Conservation (phyloP, 2,329 filamentous ascomycete genomes). For the Cordyceps fumosorosea region DNA sequence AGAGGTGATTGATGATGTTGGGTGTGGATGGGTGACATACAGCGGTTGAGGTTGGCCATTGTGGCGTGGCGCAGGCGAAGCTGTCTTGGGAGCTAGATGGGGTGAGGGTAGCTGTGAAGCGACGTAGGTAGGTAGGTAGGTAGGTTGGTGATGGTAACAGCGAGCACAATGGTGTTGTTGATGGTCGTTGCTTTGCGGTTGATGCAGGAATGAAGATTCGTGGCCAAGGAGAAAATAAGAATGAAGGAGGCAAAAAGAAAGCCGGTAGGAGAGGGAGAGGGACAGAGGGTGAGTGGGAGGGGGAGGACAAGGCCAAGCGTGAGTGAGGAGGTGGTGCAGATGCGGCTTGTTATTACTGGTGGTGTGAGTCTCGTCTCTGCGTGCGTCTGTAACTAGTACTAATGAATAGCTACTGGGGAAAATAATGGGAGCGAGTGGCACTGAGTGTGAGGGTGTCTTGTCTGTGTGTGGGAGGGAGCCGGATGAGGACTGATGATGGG, state of each 20-base stretch:
- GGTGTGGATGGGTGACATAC: conserved; percentile 17
- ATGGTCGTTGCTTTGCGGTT: not conserved
- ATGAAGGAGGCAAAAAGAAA: not conserved
- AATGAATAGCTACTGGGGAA: too few relatives aligned
- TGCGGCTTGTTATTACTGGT: not conserved
- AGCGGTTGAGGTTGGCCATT: conserved; percentile 26
- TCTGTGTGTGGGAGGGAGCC: not conserved
- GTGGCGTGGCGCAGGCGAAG: conserved; percentile 8
- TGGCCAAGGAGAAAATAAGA: not conserved
- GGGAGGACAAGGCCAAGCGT: not conserved
- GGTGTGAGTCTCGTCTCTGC: not conserved
- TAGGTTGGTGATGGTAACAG: not conserved
- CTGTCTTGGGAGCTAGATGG: not conserved
- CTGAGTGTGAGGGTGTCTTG: not conserved
- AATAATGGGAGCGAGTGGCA: too few relatives aligned
- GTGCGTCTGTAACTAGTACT: too few relatives aligned
- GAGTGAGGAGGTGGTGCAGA: not conserved
- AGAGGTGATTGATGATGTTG: too few relatives aligned
- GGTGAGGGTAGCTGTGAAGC: not conserved
- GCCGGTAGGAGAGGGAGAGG: not conserved
- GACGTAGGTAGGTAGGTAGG: too few relatives aligned
- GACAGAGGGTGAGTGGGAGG: not conserved
- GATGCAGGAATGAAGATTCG: not conserved
- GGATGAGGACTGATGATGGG: conserved; percentile 6
- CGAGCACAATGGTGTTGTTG: not conserved